Percentiles rank a stretch among this genome's conserved stretches.
phyloP scores from a whole-genome alignment of 805 yeast species.

The Ogataea zsoltii region DNA sequence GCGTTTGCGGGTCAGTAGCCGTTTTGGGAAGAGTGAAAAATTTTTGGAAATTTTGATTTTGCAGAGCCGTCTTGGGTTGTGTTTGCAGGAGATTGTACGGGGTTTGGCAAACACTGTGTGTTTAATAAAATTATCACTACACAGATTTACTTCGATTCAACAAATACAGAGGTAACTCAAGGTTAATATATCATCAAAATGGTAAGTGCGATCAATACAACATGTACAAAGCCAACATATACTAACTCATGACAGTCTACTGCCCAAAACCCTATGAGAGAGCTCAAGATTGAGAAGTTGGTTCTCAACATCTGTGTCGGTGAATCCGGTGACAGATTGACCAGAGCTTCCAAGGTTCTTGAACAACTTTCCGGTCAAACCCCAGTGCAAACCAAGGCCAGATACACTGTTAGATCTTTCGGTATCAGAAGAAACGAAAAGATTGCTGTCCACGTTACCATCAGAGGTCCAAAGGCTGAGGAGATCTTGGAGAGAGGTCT shows the following conservation, averaged over 20 bases:
- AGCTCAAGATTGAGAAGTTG: constrained; percentile 97
- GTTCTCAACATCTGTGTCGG: constrained; percentile 99
- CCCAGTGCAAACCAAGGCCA: constrained; percentile 99
- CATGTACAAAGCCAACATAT: neutral
- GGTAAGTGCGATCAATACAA: neutral
- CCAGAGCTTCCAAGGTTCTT: constrained; percentile 99
- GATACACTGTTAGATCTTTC: constrained; percentile 99
- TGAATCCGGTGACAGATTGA: constrained; percentile 99
- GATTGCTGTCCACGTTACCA: constrained; percentile 98
- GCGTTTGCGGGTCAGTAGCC: constrained; percentile 1
- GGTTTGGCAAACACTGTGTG: neutral
- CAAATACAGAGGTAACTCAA: neutral
- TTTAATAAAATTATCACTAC: neutral
- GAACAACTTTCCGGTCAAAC: constrained; percentile 99
- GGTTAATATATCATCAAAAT: constrained; percentile 3
- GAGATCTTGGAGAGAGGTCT: constrained; percentile 99
- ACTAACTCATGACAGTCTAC: constrained; percentile 42
- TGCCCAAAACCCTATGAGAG: constrained; percentile 96
- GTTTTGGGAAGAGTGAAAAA: constrained; percentile 17
- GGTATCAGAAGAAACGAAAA: constrained; percentile 99
- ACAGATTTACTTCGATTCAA: neutral
- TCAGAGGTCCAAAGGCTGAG: constrained; percentile 99
- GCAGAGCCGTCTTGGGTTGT: constrained; percentile 1
- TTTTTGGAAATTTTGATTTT: constrained; percentile 9
- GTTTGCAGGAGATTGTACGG: constrained; percentile 6